phyloP scores from a whole-genome alignment of 371 early-diverging fungal genomes.

The Mortierella sp. region DNA sequence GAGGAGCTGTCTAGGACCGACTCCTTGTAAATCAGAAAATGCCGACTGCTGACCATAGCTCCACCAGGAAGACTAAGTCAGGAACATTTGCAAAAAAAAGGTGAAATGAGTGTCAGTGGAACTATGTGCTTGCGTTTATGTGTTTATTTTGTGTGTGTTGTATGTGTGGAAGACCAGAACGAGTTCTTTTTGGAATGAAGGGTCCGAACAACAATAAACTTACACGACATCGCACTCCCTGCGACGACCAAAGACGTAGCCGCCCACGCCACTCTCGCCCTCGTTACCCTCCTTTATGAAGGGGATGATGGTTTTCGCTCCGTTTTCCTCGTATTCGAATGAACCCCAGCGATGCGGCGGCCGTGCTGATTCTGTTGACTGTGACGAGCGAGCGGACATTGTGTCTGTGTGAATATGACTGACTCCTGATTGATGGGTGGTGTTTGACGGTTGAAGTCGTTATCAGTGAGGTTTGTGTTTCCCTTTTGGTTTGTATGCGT shows the following conservation, averaged over 20 bases:
- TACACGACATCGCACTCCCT: conserved; percentile 75
- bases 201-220: conserved; percentile 13
- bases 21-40: conserved; percentile 81
- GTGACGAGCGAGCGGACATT: conserved; percentile 4
- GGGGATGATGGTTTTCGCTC: conserved; percentile 31
- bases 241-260: conserved; percentile 78
- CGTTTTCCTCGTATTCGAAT: conserved; percentile 40
- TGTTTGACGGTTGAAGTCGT: not conserved
- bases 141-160: not conserved
- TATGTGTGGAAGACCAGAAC: not conserved
- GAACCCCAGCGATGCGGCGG: conserved; percentile 45
- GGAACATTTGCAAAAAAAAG: not conserved
- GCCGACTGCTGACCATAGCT: conserved; percentile 75
- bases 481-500: not conserved
- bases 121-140: not conserved
- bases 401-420: not conserved
- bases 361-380: conserved; percentile 7
- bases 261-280: conserved; percentile 60
- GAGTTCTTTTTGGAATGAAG: not conserved
- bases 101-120: conserved; percentile 4
- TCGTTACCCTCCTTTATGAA: conserved; percentile 54
- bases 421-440: not conserved
- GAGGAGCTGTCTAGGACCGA: conserved; percentile 26
- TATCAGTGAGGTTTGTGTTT: not conserved
- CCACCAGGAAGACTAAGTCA: conserved; percentile 40